phyloP scores from a whole-genome alignment of 768 basidiomycete species.

The Tylopilus rubrobrunneus region DNA sequence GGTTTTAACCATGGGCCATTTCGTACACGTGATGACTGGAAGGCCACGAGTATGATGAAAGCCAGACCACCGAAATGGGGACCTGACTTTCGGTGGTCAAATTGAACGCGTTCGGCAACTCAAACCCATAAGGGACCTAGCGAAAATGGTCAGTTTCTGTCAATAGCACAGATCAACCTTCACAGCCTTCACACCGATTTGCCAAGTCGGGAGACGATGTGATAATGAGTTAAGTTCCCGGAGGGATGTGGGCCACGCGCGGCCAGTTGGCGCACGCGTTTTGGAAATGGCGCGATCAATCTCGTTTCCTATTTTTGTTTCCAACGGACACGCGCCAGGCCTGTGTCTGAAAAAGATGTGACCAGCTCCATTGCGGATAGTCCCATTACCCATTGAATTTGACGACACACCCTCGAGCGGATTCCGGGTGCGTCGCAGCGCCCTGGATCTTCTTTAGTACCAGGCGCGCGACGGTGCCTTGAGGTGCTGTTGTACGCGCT shows the following conservation, averaged over 20 bases:
- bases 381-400: background rate
- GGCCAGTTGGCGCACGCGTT: background rate
- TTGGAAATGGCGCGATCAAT: background rate
- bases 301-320: background rate
- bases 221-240: too few species aligned
- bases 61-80: background rate
- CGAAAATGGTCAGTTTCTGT: background rate
- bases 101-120: background rate
- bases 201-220: background rate
- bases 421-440: background rate
- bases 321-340: background rate
- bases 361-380: background rate
- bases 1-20: constrained; percentile 10
- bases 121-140: too few species aligned
- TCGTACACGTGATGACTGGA: constrained; percentile 17
- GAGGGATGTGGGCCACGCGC: too few species aligned
- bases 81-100: background rate
- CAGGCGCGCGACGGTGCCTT: background rate
- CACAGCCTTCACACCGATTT: background rate
- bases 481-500: background rate
- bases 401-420: background rate
- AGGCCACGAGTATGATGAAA: background rate
- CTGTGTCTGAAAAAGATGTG: background rate
- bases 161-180: background rate
- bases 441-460: background rate